Conservation (phyloP, 148 eudicot genomes). For the Talinum fruticosum region DNA sequence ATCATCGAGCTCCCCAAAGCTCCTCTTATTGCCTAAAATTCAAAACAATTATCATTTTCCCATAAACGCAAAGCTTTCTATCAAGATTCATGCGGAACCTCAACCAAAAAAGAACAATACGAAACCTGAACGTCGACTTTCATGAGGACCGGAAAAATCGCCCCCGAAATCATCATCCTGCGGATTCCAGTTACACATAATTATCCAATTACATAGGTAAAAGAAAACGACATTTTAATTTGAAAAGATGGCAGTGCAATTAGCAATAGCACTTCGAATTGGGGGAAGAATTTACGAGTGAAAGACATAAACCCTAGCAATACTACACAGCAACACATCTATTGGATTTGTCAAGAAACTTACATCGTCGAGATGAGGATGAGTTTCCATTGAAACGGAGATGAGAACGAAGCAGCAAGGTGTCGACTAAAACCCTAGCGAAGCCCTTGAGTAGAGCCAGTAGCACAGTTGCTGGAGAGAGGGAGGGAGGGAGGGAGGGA, state of each 20-base stretch:
- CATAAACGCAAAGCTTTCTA: background rate
- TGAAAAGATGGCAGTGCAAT: background rate
- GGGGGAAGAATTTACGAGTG: background rate
- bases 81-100: background rate
- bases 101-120: background rate
- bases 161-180: slow-evolving; percentile 98
- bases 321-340: background rate
- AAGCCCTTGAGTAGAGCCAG: background rate
- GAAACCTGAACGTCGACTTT: slow-evolving; percentile 58
- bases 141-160: slow-evolving; percentile 54
- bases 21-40: slow-evolving; percentile 64
- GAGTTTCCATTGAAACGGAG: slow-evolving; percentile 46
- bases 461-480: background rate
- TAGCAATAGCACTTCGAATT: background rate
- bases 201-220: background rate
- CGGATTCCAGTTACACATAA: slow-evolving; percentile 4
- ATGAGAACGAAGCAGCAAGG: background rate
- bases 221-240: background rate
- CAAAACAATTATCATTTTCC: background rate
- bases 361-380: slow-evolving; percentile 57
- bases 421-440: slow-evolving; percentile 37
- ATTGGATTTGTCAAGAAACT: background rate
- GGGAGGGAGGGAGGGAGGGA: slow-evolving; percentile 4
- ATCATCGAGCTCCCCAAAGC: slow-evolving; percentile 86
- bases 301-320: background rate